These are phyloP conservation scores for Discostella stelligera DNA, from an alignment of 352 stramenopile genomes.

Conservation along the genomic window DNA sequence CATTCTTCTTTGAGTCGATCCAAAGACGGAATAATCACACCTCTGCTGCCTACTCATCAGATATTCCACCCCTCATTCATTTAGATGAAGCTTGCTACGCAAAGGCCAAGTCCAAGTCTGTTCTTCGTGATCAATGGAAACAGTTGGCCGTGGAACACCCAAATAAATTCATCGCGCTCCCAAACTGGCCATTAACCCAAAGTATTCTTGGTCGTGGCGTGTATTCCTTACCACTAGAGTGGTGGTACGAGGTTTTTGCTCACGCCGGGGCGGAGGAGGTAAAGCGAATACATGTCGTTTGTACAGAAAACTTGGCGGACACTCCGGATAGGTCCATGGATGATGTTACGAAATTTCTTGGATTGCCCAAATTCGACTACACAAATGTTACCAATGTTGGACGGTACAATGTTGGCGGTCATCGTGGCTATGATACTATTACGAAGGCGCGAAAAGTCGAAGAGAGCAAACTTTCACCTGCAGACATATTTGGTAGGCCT, in stretches of 20 bases:
- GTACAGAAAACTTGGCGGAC: slow-evolving; percentile 70
- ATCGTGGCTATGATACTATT: slow-evolving; percentile 76
- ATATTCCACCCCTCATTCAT: slow-evolving; percentile 54
- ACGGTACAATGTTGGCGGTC: slow-evolving; percentile 76
- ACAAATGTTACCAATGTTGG: slow-evolving; percentile 52
- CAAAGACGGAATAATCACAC: slow-evolving; percentile 13
- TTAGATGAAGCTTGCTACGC: slow-evolving; percentile 73
- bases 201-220: slow-evolving; percentile 70
- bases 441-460: slow-evolving; percentile 51
- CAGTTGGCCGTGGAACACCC: slow-evolving; percentile 54
- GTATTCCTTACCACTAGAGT: slow-evolving; percentile 77
- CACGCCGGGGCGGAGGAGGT: slow-evolving; percentile 37
- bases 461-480: slow-evolving; percentile 11
- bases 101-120: slow-evolving; percentile 34
- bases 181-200: slow-evolving; percentile 70
- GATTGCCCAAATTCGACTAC: slow-evolving; percentile 72
- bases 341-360: slow-evolving; percentile 65
- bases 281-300: slow-evolving; percentile 70
- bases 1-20: slow-evolving; percentile 42
- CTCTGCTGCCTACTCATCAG: neutral
- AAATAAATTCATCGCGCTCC: slow-evolving; percentile 59
- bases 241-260: slow-evolving; percentile 77
- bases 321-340: slow-evolving; percentile 43
- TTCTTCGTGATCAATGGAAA: slow-evolving; percentile 65
- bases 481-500: neutral